Evolutionary conservation across 495 filamentous ascomycete species (phyloP).

Genomic region (Penicillium paradoxum): DNA sequence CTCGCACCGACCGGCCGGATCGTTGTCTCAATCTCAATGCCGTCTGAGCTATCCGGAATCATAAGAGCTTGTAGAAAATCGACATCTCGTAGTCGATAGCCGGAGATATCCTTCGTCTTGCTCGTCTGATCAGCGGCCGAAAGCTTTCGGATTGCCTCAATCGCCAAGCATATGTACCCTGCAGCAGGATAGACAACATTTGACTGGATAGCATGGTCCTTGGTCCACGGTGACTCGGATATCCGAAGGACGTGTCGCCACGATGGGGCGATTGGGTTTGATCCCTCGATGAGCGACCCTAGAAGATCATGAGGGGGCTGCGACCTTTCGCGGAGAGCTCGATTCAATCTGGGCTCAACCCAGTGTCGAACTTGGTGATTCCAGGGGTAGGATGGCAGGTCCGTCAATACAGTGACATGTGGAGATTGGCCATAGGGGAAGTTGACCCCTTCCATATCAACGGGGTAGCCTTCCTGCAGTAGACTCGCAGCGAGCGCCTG

Average conservation of each 20-base stretch:
- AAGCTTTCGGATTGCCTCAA: background rate
- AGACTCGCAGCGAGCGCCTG: background rate
- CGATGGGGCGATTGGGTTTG: background rate
- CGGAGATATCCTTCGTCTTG: background rate
- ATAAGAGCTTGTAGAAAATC: background rate
- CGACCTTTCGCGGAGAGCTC: background rate
- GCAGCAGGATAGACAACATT: background rate
- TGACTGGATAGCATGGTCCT: background rate
- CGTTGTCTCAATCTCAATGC: background rate
- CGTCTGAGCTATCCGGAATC: background rate
- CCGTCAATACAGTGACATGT: background rate
- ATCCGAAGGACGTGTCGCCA: background rate
- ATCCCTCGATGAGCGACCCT: background rate
- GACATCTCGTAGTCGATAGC: background rate
- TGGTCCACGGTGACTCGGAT: background rate
- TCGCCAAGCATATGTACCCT: background rate
- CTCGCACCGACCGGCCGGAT: background rate
- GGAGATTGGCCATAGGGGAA: background rate
- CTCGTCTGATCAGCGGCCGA: background rate
- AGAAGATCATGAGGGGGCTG: background rate
- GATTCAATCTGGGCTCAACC: background rate
- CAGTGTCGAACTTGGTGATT: background rate
- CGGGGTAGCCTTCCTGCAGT: background rate
- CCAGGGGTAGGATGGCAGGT: background rate
- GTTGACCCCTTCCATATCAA: background rate